Base-by-base conservation (phyloP, 768 basidiomycete species). In the Boletus tylopilopsis region DNA sequence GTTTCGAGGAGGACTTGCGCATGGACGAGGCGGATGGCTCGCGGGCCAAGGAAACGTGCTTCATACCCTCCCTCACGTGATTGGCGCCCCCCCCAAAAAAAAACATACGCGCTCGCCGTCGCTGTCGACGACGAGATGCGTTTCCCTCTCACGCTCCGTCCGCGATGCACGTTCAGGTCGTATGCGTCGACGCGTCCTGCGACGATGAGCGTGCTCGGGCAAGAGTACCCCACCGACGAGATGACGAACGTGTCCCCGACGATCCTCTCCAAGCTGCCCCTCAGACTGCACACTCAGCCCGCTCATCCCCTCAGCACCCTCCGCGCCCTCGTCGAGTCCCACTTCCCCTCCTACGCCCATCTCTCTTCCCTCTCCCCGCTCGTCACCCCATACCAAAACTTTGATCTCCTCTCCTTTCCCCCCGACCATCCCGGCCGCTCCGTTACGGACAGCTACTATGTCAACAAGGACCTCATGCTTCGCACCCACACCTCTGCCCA, bases 401-500 rank as follows among this genome's bases (percentile, higher is more conserved):
- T 99, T 68, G 96, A 99, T 70, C 90, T 95, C 57, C 84, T 99
- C 27, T 93, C 91, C 4, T 98, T 99, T 71, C 86, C 95, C 0
- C 60, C 72, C 13, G 94, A 97, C 73, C 96, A 99, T 66, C 94
- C 95, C 1, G 95, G 96, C 16, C 82, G 96, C 51, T 77, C 87
- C 21, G 74, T 82, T 38, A 90, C 90, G 36, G 96, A 99, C 73
- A 90, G 87, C 62, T 99, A 99, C 76, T 99, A 99, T 70, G 76
- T 96, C 64, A 98, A 98, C 73, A 79, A 77, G 60, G 73, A 83
- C 59, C 74, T 86, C 62, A 93, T 99, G 91, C 81, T 99, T 32
- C 86, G 96, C 35, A 98, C 96, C 0, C 96, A 99, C 67, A 97
- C 96, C 1, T 93, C 90, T n/a, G 92, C 96, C 5, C 96, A 99